phyloP scores from a whole-genome alignment of 177 flowering plant species.

The Tripterygium wilfordii region DNA sequence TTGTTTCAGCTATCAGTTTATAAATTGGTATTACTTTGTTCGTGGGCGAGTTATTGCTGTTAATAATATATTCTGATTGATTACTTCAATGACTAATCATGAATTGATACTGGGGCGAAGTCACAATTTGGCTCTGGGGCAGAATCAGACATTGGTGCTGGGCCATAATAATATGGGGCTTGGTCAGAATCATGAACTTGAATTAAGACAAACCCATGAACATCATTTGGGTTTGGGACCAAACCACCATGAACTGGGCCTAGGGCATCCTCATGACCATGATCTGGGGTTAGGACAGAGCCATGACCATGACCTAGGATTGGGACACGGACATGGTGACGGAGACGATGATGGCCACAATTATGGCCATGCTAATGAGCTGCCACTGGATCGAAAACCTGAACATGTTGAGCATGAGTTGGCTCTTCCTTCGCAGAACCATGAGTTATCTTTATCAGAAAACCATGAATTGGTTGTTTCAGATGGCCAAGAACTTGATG shows the following conservation, averaged over 20 bases:
- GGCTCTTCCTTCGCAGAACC: slow-evolving; percentile 29
- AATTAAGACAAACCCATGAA: slow-evolving; percentile 24
- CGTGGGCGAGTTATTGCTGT: slow-evolving; percentile 1
- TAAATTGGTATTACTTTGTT: slow-evolving; percentile 2
- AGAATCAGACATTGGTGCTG: slow-evolving; percentile 43
- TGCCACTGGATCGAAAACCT: slow-evolving; percentile 39
- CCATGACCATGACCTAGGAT: slow-evolving; percentile 31
- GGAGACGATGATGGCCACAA: slow-evolving; percentile 26
- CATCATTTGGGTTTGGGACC: slow-evolving; percentile 22
- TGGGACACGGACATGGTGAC: slow-evolving; percentile 30
- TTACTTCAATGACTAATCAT: slow-evolving; percentile 53
- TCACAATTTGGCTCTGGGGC: slow-evolving; percentile 38
- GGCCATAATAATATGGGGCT: slow-evolving; percentile 38
- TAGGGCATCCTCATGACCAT: slow-evolving; percentile 27
- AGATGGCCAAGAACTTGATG: slow-evolving; percentile 61
- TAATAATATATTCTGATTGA: slow-evolving; percentile 3
- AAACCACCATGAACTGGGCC: slow-evolving; percentile 21
- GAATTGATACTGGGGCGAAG: slow-evolving; percentile 61
- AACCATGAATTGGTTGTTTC: slow-evolving; percentile 43
- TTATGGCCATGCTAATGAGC: slow-evolving; percentile 37
- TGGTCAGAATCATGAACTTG: slow-evolving; percentile 24
- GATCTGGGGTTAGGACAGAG: slow-evolving; percentile 23
- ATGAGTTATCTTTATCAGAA: slow-evolving; percentile 46
- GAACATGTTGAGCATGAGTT: slow-evolving; percentile 33
- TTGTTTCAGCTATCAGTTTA: neutral